phyloP scores from a whole-genome alignment of 768 basidiomycete species.

The Cystofilobasidium bisporidii region DNA sequence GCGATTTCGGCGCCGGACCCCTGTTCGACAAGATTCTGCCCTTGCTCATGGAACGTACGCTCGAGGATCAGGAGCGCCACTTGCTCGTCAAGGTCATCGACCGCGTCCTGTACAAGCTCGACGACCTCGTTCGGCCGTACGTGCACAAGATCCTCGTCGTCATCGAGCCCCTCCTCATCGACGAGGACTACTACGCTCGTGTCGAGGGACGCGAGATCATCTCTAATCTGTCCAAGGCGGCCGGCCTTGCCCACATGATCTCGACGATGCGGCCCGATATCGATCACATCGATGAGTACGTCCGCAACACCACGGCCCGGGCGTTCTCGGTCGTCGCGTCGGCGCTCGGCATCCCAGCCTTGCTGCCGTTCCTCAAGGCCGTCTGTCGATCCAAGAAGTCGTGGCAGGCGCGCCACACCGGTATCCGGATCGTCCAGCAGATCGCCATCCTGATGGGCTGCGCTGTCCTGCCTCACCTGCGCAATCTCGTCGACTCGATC shows the following conservation, averaged over 20 bases:
- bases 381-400: slow-evolving; percentile 98
- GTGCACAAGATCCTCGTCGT: slow-evolving; percentile 99
- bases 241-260: slow-evolving; percentile 99
- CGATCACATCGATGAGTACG: slow-evolving; percentile 98
- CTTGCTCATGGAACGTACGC: slow-evolving; percentile 69
- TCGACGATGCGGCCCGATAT: slow-evolving; percentile 99
- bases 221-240: slow-evolving; percentile 94
- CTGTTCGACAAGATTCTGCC: slow-evolving; percentile 98
- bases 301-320: slow-evolving; percentile 95
- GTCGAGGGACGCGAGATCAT: slow-evolving; percentile 99
- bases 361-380: slow-evolving; percentile 95
- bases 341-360: slow-evolving; percentile 91
- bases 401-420: slow-evolving; percentile 98
- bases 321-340: slow-evolving; percentile 97
- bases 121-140: slow-evolving; percentile 96
- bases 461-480: slow-evolving; percentile 89
- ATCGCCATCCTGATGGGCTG: slow-evolving; percentile 99
- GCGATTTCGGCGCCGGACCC: slow-evolving; percentile 95
- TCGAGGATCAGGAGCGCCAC: slow-evolving; percentile 98
- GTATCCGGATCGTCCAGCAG: slow-evolving; percentile 98
- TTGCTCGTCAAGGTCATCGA: slow-evolving; percentile 98
- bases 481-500: slow-evolving; percentile 92
- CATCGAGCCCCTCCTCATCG: slow-evolving; percentile 95
- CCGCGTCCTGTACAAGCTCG: slow-evolving; percentile 94
- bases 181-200: slow-evolving; percentile 72